Base-by-base conservation (phyloP, 2,329 filamentous ascomycete species). In the Colletotrichum aenigma region DNA sequence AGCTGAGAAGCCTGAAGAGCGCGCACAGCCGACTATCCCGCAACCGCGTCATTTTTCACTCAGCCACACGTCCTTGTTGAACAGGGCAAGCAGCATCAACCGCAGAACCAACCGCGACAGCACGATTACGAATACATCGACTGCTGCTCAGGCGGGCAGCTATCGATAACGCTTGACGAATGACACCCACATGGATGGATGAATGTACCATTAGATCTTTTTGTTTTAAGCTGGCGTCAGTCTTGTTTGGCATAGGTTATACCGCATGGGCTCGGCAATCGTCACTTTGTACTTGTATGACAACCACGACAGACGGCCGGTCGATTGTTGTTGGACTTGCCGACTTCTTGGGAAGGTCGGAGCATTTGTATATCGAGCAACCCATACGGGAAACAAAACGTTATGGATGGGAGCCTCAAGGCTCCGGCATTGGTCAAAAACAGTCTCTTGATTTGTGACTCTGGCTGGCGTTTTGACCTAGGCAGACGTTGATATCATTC, bases 81-180 rank as follows among this genome's bases (percentile, higher is more conserved):
- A 83, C 74, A 86, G 89, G 72, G 84, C 85, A 7, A 85, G 84
- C 76, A 91, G 88, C 78, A 80, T 90, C 70, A 87, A 84, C 76
- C 82, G 86, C 78, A 80, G 85, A 68, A 81, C 83, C 26, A 86
- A 85, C 66, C 86, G 88, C 69, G 86, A 88, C 70, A 87, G 85
- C 78, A 84, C 83, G 70, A 83, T 86, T 74, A 82, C 83, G 38
- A 84, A 80, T 76, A 78, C 85, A 56, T 86, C 88, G 34, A 83
- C 85, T 21, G 83, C 85, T 72, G 82, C 86, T 43, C 83, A 86
- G 43, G 79, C 85, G 16, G 84, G 86, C 77, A 81, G 83, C 73
- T 89, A 89, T 81, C 85, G 88, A 83, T 90, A 82, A 87, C 74
- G 78, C 80, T 78, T 77, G 77, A 80, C 80, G 79, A 78, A 82